phyloP scores from a whole-genome alignment of 192 early-diverging fungal genomes.

The Phlyctochytrium planicorne region DNA sequence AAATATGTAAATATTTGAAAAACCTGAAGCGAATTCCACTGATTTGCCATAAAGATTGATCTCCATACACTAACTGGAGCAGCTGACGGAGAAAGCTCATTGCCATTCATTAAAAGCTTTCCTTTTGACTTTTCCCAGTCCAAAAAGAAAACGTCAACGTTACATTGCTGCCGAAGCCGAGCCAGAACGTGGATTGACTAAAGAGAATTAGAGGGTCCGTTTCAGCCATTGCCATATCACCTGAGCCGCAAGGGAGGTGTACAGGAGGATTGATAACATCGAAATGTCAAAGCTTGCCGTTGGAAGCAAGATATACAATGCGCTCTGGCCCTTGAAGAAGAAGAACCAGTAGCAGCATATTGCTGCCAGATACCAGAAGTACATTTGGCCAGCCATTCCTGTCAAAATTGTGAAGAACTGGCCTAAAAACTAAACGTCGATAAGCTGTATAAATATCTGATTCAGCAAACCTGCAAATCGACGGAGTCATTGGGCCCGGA shows the following conservation, averaged over 20 bases:
- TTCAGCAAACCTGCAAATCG: slow-evolving; percentile 25
- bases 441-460: slow-evolving; percentile 20
- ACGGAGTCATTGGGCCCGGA: slow-evolving; percentile 30
- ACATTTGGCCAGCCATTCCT: slow-evolving; percentile 32
- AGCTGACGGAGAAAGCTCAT: not conserved
- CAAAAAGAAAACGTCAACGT: slow-evolving; percentile 50
- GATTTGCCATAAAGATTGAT: slow-evolving; percentile 52
- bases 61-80: slow-evolving; percentile 57
- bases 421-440: slow-evolving; percentile 33
- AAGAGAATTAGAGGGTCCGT: not conserved
- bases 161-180: slow-evolving; percentile 47
- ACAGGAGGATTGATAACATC: slow-evolving; percentile 31
- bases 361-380: slow-evolving; percentile 39
- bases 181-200: slow-evolving; percentile 30
- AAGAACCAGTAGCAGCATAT: slow-evolving; percentile 47
- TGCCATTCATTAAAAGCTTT: slow-evolving; percentile 16
- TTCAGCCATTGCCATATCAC: slow-evolving; percentile 22
- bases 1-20: slow-evolving; percentile 10
- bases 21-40: slow-evolving; percentile 50
- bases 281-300: slow-evolving; percentile 28
- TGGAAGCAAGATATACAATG: slow-evolving; percentile 45
- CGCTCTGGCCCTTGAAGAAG: slow-evolving; percentile 51
- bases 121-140: slow-evolving; percentile 59
- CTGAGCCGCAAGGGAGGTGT: slow-evolving; percentile 24
- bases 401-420: slow-evolving; percentile 37